These are phyloP conservation scores for Cryptococcus wingfieldii DNA, from an alignment of 1,284 basidiomycete genomes.

Conservation along the genomic window DNA sequence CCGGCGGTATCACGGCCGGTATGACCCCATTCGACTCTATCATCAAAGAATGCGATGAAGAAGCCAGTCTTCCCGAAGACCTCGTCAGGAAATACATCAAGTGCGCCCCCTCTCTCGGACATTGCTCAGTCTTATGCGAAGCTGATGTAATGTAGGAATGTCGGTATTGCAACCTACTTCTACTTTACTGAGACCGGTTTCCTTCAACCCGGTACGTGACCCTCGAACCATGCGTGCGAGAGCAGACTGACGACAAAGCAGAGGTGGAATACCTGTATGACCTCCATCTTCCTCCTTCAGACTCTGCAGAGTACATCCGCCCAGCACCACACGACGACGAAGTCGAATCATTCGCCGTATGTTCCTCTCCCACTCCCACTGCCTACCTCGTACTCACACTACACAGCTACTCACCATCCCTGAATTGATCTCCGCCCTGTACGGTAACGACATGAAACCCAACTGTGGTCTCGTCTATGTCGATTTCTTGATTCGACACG, in stretches of 20 bases:
- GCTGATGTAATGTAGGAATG: constrained; percentile 20
- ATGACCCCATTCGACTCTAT: constrained; percentile 69
- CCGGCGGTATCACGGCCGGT: constrained; percentile 61
- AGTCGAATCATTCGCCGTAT: constrained; percentile 64
- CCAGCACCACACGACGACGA: constrained; percentile 83
- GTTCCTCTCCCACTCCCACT: constrained; percentile 1
- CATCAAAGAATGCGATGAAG: constrained; percentile 89
- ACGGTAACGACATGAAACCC: constrained; percentile 54
- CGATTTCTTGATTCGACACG: constrained; percentile 56
- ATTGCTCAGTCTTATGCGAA: constrained; percentile 8
- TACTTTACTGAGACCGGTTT: constrained; percentile 65
- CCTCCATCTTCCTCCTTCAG: constrained; percentile 59
- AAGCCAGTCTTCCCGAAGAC: constrained; percentile 69
- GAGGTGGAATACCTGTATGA: constrained; percentile 65
- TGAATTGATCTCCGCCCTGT: constrained; percentile 49
- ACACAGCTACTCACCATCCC: constrained; percentile 36
- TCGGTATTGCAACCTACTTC: constrained; percentile 50
- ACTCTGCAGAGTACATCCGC: constrained; percentile 50
- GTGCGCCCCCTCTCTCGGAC: constrained; percentile 49
- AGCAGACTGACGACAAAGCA: neutral
- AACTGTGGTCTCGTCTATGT: constrained; percentile 57
- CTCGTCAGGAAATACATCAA: constrained; percentile 60
- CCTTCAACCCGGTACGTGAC: constrained; percentile 62
- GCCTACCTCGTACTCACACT: neutral
- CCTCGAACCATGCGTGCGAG: neutral